Percentiles rank a stretch among this genome's conserved stretches.
Conservation (phyloP, 1,284 basidiomycete genomes). For the Anthracocystis panici-leucophaei region DNA sequence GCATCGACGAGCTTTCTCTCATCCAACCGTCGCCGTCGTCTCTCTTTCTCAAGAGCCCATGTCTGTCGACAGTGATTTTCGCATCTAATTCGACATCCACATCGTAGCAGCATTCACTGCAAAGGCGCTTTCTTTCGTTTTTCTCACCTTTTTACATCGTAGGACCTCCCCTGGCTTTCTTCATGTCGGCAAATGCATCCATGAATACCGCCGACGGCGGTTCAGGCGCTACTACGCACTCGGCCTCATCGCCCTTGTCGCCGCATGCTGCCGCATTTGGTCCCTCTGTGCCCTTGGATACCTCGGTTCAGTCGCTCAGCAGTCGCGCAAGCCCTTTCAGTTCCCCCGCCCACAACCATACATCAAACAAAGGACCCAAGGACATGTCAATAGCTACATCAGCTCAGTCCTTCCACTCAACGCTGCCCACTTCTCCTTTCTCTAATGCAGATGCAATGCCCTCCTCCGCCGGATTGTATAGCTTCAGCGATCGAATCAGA, state of each 20-base stretch:
- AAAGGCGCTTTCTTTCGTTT: too few relatives aligned
- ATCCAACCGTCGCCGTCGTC: too few relatives aligned
- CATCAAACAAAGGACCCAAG: constrained; percentile 7
- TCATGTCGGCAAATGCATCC: constrained; percentile 23
- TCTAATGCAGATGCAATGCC: constrained; percentile 3
- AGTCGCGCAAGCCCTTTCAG: constrained; percentile 39
- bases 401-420: background rate
- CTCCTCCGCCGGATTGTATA: constrained; percentile 6
- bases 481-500: constrained; percentile 24
- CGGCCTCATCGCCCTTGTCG: constrained; percentile 30
- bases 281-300: constrained; percentile 14
- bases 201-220: constrained; percentile 19
- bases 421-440: constrained; percentile 5
- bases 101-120: too few relatives aligned
- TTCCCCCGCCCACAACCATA: constrained; percentile 27
- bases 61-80: too few relatives aligned
- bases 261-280: constrained; percentile 29
- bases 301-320: constrained; percentile 25
- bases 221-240: constrained; percentile 4
- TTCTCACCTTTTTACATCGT: too few relatives aligned
- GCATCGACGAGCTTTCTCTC: too few relatives aligned
- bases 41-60: too few relatives aligned
- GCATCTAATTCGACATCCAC: too few relatives aligned
- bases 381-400: constrained; percentile 1
- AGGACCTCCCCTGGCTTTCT: background rate